phyloP scores from a whole-genome alignment of 129 eudicot genomes.

The Escallonia rubra region DNA sequence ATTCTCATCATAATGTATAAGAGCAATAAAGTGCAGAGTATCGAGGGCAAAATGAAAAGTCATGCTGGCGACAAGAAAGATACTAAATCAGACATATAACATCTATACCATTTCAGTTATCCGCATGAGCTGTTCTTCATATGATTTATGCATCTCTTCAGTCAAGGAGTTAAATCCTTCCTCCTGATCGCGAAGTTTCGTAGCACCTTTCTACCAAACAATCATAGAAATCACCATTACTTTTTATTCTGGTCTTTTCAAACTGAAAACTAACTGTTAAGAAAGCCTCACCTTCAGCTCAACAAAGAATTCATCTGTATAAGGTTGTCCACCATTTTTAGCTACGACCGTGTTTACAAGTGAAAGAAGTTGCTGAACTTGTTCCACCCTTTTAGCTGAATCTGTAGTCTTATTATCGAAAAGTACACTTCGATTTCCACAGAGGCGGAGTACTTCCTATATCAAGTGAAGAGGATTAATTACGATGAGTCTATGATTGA shows the following conservation, averaged over 20 bases:
- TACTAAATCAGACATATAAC: too few relatives aligned
- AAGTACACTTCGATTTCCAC: slow-evolving; percentile 61
- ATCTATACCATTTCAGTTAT: slow-evolving; percentile 73
- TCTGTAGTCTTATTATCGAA: slow-evolving; percentile 72
- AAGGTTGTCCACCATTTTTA: slow-evolving; percentile 62
- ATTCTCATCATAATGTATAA: too few relatives aligned
- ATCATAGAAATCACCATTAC: background rate
- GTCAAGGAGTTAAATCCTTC: slow-evolving; percentile 30
- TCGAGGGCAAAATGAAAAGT: too few relatives aligned
- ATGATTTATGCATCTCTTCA: slow-evolving; percentile 54
- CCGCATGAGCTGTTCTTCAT: slow-evolving; percentile 75
- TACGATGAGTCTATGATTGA: too few relatives aligned
- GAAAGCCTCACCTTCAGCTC: slow-evolving; percentile 52
- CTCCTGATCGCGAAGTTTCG: slow-evolving; percentile 41
- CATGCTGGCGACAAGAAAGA: too few relatives aligned
- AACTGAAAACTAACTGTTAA: background rate
- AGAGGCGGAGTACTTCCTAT: slow-evolving; percentile 54
- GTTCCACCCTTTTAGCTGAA: slow-evolving; percentile 32
- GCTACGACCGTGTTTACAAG: slow-evolving; percentile 48
- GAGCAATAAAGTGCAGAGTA: too few relatives aligned
- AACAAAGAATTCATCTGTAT: slow-evolving; percentile 58
- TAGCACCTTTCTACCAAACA: slow-evolving; percentile 58
- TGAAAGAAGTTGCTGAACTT: slow-evolving; percentile 50
- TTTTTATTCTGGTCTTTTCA: background rate
- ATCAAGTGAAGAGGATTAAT: background rate